Percentiles rank a stretch among this genome's conserved stretches.
Conservation (phyloP, 1,139 yeast species). For the Yarrowia galli region DNA sequence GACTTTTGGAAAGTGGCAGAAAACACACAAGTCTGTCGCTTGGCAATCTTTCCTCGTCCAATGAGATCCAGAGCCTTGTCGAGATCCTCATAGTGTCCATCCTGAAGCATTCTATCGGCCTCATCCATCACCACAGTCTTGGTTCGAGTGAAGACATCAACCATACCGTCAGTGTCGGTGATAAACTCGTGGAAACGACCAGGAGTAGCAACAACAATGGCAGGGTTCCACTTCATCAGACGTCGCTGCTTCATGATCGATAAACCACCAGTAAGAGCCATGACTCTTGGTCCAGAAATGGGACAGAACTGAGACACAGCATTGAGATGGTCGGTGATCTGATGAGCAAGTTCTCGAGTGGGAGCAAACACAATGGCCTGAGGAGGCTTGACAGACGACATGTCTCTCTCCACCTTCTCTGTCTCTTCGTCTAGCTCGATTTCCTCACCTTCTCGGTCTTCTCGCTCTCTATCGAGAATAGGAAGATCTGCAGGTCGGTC, state of each 20-base stretch:
- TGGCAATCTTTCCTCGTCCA: slow-evolving; percentile 52
- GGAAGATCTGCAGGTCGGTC: slow-evolving; percentile 12
- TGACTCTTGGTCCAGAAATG: slow-evolving; percentile 59
- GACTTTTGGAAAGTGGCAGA: slow-evolving; percentile 93
- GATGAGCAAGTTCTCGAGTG: slow-evolving; percentile 95
- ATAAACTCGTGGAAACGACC: slow-evolving; percentile 88
- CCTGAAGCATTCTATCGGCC: slow-evolving; percentile 95
- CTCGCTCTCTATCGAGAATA: neutral
- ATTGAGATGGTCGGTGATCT: slow-evolving; percentile 81
- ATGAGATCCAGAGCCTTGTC: slow-evolving; percentile 72
- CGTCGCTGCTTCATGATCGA: slow-evolving; percentile 93
- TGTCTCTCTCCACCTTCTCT: slow-evolving; percentile 5
- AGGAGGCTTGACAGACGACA: slow-evolving; percentile 52
- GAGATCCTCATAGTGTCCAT: slow-evolving; percentile 94
- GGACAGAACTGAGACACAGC: slow-evolving; percentile 67
- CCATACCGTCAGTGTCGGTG: slow-evolving; percentile 59
- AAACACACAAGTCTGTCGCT: slow-evolving; percentile 90
- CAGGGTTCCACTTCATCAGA: slow-evolving; percentile 74
- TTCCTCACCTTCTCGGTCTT: slow-evolving; percentile 10
- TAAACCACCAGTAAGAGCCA: slow-evolving; percentile 92
- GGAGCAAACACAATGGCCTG: slow-evolving; percentile 89
- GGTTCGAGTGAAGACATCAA: slow-evolving; percentile 64
- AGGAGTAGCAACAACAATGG: slow-evolving; percentile 91
- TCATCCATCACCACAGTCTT: slow-evolving; percentile 88
- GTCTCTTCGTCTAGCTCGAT: slow-evolving; percentile 2